A percentile compares a stretch with the other conserved stretches of the same genome.
These are phyloP conservation scores for Rhodotorula sp. DNA, from an alignment of 1,284 basidiomycete genomes.

Conservation along the genomic window DNA sequence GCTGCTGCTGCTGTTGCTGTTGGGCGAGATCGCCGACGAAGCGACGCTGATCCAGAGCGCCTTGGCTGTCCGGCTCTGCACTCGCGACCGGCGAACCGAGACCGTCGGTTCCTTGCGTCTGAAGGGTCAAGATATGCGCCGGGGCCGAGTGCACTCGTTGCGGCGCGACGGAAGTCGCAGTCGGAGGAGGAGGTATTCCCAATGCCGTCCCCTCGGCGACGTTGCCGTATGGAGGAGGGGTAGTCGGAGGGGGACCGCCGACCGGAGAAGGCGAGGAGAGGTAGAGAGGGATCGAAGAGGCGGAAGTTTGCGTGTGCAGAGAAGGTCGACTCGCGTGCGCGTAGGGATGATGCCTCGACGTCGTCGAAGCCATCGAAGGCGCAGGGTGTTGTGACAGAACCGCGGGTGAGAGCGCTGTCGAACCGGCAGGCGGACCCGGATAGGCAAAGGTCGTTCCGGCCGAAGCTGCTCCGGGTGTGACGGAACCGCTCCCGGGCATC, in stretches of 20 bases:
- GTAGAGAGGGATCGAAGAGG: conserved; percentile 15
- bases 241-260: not conserved
- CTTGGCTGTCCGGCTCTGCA: conserved; percentile 5
- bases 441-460: not conserved
- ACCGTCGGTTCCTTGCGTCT: conserved; percentile 6
- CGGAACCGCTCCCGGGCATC: not conserved
- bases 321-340: conserved; percentile 30
- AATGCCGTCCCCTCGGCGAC: not conserved
- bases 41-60: conserved; percentile 9
- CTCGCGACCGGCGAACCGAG: conserved; percentile 7
- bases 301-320: conserved; percentile 10
- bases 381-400: conserved; percentile 20
- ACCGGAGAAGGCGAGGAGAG: conserved; percentile 22
- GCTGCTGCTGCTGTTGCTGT: not conserved
- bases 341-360: conserved; percentile 39
- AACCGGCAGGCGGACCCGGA: not conserved
- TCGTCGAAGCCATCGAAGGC: not conserved
- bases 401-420: conserved; percentile 2
- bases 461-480: not conserved
- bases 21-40: conserved; percentile 5
- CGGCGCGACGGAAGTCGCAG: conserved; percentile 7
- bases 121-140: conserved; percentile 27
- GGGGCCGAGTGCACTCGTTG: conserved; percentile 38
- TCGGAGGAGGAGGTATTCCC: conserved; percentile 6
- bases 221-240: conserved; percentile 12